Evolutionary conservation across 1,139 yeast species (phyloP).

Genomic region (Taiozyma sp.): DNA sequence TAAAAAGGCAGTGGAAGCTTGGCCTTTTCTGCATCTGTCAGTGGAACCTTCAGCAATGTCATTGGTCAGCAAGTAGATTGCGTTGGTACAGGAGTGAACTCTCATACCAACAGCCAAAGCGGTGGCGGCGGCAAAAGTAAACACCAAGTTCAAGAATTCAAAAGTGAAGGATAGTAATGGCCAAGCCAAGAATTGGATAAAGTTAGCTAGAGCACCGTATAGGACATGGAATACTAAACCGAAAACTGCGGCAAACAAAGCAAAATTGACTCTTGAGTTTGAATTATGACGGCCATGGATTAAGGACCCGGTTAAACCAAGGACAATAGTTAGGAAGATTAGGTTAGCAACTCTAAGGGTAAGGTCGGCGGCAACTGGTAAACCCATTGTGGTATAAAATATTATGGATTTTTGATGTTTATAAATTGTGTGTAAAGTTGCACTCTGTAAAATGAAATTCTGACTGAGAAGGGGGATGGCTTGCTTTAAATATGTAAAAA

Average conservation of each 20-base stretch:
- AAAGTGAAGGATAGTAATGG: constrained; percentile 69
- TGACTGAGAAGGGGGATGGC: background rate
- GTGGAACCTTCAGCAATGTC: constrained; percentile 67
- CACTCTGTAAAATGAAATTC: too few species aligned
- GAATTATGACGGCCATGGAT: constrained; percentile 59
- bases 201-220: constrained; percentile 77
- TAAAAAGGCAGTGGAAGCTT: constrained; percentile 86
- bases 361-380: constrained; percentile 1
- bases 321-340: constrained; percentile 65
- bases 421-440: too few species aligned
- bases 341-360: constrained; percentile 48
- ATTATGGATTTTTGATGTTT: too few species aligned
- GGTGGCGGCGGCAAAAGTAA: constrained; percentile 92
- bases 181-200: constrained; percentile 79
- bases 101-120: constrained; percentile 90
- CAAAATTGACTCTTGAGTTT: constrained; percentile 86
- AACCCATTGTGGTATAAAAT: constrained; percentile 3
- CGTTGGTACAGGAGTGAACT: constrained; percentile 79
- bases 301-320: constrained; percentile 83
- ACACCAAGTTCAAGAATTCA: constrained; percentile 86
- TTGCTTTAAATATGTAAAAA: background rate
- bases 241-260: constrained; percentile 81
- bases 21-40: constrained; percentile 93
- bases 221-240: constrained; percentile 76
- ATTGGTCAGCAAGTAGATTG: constrained; percentile 58